phyloP scores from a whole-genome alignment of 352 stramenopile genomes.

The Bremia lactucae region DNA sequence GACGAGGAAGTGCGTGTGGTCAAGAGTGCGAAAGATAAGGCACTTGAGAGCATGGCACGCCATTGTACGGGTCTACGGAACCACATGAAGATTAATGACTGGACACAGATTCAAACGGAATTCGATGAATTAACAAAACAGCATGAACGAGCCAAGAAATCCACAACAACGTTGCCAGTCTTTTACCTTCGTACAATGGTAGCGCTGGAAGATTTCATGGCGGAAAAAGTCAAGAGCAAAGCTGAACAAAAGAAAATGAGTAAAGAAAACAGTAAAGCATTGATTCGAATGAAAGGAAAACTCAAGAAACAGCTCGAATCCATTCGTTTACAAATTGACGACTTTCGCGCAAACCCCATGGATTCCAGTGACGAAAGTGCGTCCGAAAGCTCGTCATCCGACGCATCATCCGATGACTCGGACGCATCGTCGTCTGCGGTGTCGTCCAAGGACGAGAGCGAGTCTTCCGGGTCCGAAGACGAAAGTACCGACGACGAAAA shows the following conservation, averaged over 20 bases:
- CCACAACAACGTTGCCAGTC: slow-evolving; percentile 75
- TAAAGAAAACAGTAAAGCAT: slow-evolving; percentile 90
- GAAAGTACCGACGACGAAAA: slow-evolving; percentile 17
- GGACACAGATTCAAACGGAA: slow-evolving; percentile 90
- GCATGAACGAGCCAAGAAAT: slow-evolving; percentile 83
- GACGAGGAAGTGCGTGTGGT: slow-evolving; percentile 90
- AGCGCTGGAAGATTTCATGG: slow-evolving; percentile 89
- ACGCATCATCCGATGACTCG: slow-evolving; percentile 25
- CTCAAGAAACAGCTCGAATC: slow-evolving; percentile 94
- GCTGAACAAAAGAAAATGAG: slow-evolving; percentile 95
- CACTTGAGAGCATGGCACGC: slow-evolving; percentile 64
- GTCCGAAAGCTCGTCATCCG: slow-evolving; percentile 23
- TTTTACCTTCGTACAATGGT: slow-evolving; percentile 91
- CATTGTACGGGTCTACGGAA: slow-evolving; percentile 71
- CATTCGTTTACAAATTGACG: slow-evolving; percentile 82
- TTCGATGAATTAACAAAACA: slow-evolving; percentile 92
- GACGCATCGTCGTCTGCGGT: slow-evolving; percentile 11
- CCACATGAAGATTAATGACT: slow-evolving; percentile 94
- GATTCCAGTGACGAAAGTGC: slow-evolving; percentile 62
- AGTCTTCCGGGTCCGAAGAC: slow-evolving; percentile 11
- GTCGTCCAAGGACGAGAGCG: slow-evolving; percentile 9
- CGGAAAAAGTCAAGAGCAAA: slow-evolving; percentile 91
- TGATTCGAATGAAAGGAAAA: slow-evolving; percentile 97
- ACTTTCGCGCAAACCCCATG: slow-evolving; percentile 87
- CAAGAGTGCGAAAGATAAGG: slow-evolving; percentile 91